Conservation (phyloP, 31 red algal genomes). For the Odonthalia washingtoniensis region DNA sequence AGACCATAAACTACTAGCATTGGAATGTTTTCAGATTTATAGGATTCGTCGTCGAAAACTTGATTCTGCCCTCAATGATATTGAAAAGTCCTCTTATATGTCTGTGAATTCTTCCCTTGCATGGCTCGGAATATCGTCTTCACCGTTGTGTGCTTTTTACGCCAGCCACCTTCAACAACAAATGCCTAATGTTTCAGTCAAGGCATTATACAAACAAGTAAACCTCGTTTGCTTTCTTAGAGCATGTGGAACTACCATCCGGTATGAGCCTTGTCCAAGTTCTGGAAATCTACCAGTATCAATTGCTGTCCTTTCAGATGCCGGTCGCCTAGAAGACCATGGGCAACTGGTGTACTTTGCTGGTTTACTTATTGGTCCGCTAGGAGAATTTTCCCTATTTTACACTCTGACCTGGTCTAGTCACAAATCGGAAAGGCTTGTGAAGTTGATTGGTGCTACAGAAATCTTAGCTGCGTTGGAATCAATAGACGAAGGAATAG, state of each 20-base stretch:
- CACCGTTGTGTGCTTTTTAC: slow-evolving; percentile 1
- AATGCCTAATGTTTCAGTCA: neutral
- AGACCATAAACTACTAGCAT: slow-evolving; percentile 21
- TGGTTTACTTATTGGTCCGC: slow-evolving; percentile 5
- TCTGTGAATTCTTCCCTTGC: slow-evolving; percentile 26
- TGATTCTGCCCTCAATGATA: neutral
- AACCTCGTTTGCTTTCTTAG: neutral
- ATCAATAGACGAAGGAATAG: slow-evolving; percentile 42
- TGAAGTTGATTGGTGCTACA: slow-evolving; percentile 18
- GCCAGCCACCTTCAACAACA: slow-evolving; percentile 14
- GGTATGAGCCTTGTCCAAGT: neutral
- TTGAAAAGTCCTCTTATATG: slow-evolving; percentile 8
- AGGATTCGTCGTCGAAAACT: neutral
- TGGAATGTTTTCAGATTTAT: neutral
- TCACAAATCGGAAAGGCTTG: slow-evolving; percentile 24
- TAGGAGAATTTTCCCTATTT: neutral
- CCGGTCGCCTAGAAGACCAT: slow-evolving; percentile 8
- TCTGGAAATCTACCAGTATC: neutral
- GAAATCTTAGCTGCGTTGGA: slow-evolving; percentile 30
- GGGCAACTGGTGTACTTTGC: slow-evolving; percentile 13
- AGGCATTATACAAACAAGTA: neutral
- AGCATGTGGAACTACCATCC: neutral
- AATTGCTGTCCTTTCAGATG: slow-evolving; percentile 29
- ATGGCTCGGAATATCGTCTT: slow-evolving; percentile 33
- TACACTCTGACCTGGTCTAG: neutral